Evolutionary conservation across 371 early-diverging fungal genomes (phyloP).

Genomic region (Sanchytrium tribonematis): DNA sequence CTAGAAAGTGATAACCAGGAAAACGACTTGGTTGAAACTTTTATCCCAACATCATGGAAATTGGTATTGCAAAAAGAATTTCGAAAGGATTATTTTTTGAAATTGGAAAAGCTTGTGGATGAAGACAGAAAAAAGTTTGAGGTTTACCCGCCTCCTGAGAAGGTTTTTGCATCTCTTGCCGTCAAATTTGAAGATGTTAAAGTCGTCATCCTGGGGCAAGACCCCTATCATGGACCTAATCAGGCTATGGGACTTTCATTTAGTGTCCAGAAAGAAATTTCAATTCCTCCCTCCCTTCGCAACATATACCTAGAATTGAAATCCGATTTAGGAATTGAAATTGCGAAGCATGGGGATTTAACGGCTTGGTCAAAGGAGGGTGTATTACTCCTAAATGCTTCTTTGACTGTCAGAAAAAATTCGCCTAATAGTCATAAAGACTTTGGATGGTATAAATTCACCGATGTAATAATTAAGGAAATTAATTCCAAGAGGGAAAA

Average conservation of each 20-base stretch:
- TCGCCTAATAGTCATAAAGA: constrained; percentile 60
- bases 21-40: neutral
- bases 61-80: neutral
- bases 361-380: constrained; percentile 65
- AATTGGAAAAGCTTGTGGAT: neutral
- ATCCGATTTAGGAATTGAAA: constrained; percentile 19
- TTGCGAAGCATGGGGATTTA: constrained; percentile 25
- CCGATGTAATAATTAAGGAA: constrained; percentile 48
- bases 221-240: constrained; percentile 75
- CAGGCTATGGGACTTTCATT: constrained; percentile 63
- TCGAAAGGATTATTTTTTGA: neutral
- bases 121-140: neutral
- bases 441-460: constrained; percentile 70
- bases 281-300: constrained; percentile 54
- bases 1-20: neutral
- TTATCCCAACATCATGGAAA: neutral
- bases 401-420: constrained; percentile 62
- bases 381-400: constrained; percentile 75
- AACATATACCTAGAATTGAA: constrained; percentile 75
- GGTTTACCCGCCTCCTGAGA: neutral
- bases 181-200: constrained; percentile 8
- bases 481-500: constrained; percentile 29
- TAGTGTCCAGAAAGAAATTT: constrained; percentile 36
- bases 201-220: constrained; percentile 21
- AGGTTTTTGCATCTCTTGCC: neutral